Evolutionary conservation across 2,329 filamentous ascomycete species (phyloP), one percentile per base, ranked within the genome.

Genomic region (Fusarium hostae): DNA sequence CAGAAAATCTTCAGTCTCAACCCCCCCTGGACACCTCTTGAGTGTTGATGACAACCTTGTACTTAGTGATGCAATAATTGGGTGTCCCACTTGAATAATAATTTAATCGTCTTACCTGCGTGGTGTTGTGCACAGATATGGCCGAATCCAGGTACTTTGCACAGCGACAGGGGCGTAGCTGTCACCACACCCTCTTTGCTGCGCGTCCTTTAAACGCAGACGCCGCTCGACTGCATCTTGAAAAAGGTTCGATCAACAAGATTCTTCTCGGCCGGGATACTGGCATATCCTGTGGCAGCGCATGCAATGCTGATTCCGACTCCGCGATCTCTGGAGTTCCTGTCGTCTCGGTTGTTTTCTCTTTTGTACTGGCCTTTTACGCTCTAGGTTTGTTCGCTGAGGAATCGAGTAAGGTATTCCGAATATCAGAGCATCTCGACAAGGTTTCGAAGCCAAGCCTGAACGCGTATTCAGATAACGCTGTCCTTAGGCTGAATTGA

Each of bases 341-440:
- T 68, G 63, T 64, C 52, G 40, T 70, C 71, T 74, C 68, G 28
- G 40, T 57, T 74, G 64, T 72, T 74, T 48, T 51, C 71, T 62
- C 71, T 58, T 43, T 40, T 26, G 43, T 9, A 13, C 28, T 45
- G 37, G 40, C 20, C 43, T 35, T 41, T 10, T 37, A 50, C 45
- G 40, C 30, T 32, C 47, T 22, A 20, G 9, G 18, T 28, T 39
- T 39, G 37, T 34, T 18, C 43, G 24, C 16, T 37, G n/a, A 37
- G 16, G 26, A 48, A 32, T 37, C n/a, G 51, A 63, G 24, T 32
- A 22, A 30, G 28, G 9, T 37, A 22, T 24, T 20, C 51, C 32
- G 28, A 20, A 48, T 16, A 59, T 44, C 24, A 37, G n/a, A 20
- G 34, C 22, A 32, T 22, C 39, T 50, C 28, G 15, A 26, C 40